A percentile compares a stretch with the other conserved stretches of the same genome.
Conservation (phyloP, 2,329 filamentous ascomycete species). For the Ophiostoma populinum region DNA sequence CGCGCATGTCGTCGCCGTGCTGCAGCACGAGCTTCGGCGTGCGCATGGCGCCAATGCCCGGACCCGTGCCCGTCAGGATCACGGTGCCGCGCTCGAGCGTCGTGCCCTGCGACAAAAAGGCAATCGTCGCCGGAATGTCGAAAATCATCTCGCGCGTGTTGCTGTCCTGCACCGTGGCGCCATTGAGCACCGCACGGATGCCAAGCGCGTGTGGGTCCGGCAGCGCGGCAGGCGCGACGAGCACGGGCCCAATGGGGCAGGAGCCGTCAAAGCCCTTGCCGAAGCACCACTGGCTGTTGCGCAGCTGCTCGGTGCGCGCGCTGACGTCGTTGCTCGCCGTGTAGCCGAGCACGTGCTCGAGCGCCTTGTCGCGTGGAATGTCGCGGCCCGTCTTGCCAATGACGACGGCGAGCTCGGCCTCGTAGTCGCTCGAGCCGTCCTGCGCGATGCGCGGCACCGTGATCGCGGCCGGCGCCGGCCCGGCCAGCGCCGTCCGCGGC, state of each 20-base stretch:
- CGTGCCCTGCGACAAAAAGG: constrained; percentile 21
- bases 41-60: constrained; percentile 24
- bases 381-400: constrained; percentile 21
- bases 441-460: constrained; percentile 18
- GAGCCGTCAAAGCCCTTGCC: constrained; percentile 22
- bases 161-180: constrained; percentile 20
- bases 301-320: constrained; percentile 20
- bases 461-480: constrained; percentile 16
- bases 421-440: constrained; percentile 22
- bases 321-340: constrained; percentile 23
- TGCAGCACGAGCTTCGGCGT: constrained; percentile 15
- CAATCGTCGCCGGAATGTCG: constrained; percentile 19
- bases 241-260: constrained; percentile 20
- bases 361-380: constrained; percentile 19
- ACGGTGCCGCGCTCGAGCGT: constrained; percentile 21
- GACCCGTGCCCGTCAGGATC: constrained; percentile 24
- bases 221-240: constrained; percentile 18
- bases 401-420: constrained; percentile 22
- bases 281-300: constrained; percentile 22
- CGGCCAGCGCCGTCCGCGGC: constrained; percentile 19
- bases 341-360: constrained; percentile 23
- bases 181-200: constrained; percentile 20
- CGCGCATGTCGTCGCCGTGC: constrained; percentile 16
- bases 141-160: constrained; percentile 23
- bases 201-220: constrained; percentile 17